These are phyloP conservation scores for Corylus avellana DNA, from an alignment of 306 rosid species.

Conservation along the genomic window DNA sequence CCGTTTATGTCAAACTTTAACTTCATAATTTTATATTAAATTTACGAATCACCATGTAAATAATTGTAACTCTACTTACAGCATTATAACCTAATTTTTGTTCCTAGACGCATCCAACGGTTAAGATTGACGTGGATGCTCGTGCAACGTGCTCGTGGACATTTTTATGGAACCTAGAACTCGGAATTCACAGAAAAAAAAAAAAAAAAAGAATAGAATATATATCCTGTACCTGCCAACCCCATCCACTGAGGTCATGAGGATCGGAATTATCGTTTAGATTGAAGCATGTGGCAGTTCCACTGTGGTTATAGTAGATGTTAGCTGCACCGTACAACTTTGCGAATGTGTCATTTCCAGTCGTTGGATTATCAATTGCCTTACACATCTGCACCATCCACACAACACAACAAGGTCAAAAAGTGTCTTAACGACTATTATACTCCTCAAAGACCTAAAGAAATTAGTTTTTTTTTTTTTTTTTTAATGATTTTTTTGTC, in stretches of 20 bases:
- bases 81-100: too few relatives aligned
- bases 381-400: conserved; percentile 61
- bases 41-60: too few relatives aligned
- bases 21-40: too few relatives aligned
- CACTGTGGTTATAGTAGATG: conserved; percentile 62
- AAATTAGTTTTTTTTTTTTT: too few relatives aligned
- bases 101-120: too few relatives aligned
- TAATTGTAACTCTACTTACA: too few relatives aligned
- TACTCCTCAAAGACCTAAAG: too few relatives aligned
- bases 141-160: too few relatives aligned
- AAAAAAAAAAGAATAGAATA: background rate
- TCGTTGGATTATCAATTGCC: conserved; percentile 55
- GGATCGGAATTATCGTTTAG: conserved; percentile 69
- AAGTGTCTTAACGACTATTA: background rate
- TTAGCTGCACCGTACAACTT: conserved; percentile 71
- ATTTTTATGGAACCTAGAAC: too few relatives aligned
- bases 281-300: conserved; percentile 59
- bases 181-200: background rate
- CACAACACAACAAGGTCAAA: background rate
- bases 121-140: too few relatives aligned
- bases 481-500: too few relatives aligned
- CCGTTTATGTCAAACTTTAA: too few relatives aligned
- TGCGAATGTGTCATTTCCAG: conserved; percentile 45
- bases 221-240: conserved; percentile 64
- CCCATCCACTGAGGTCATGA: conserved; percentile 74